A percentile compares a stretch with the other conserved stretches of the same genome.
Conservation (phyloP, 495 filamentous ascomycete genomes). For the Talaromyces liani region DNA sequence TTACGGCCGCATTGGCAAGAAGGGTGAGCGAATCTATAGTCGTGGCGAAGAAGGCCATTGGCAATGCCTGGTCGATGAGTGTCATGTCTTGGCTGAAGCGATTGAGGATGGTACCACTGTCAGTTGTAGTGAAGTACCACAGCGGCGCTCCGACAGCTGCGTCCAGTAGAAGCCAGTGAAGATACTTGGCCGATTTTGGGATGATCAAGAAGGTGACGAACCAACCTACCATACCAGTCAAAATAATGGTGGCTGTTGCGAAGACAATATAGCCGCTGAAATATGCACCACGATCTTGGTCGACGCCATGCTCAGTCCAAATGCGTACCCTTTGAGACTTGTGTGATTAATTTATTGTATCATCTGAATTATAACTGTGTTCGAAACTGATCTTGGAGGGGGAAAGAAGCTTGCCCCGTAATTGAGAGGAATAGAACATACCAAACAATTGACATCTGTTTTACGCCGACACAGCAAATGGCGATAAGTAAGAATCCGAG, state of each 20-base stretch:
- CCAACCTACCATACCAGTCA: not conserved
- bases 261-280: not conserved
- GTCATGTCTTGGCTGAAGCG: constrained; percentile 56
- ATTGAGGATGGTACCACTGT: constrained; percentile 38
- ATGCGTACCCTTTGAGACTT: constrained; percentile 1
- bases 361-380: not conserved
- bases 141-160: constrained; percentile 26
- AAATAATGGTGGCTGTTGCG: constrained; percentile 1
- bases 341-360: constrained; percentile 1
- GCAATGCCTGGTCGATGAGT: constrained; percentile 50
- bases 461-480: not conserved
- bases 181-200: not conserved
- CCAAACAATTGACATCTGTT: not conserved
- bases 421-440: constrained; percentile 1
- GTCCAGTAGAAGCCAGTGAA: constrained; percentile 1
- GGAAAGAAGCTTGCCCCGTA: not conserved
- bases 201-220: constrained; percentile 1
- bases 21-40: not conserved
- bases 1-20: constrained; percentile 6
- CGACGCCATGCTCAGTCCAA: not conserved
- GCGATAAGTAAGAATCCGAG: constrained; percentile 1
- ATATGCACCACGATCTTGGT: not conserved
- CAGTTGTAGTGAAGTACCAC: constrained; percentile 38
- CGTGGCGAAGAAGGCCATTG: constrained; percentile 17
- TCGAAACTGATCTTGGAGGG: not conserved